Base-by-base conservation (phyloP, 2,329 filamentous ascomycete species). In the Ophiosphaerella korrae region DNA sequence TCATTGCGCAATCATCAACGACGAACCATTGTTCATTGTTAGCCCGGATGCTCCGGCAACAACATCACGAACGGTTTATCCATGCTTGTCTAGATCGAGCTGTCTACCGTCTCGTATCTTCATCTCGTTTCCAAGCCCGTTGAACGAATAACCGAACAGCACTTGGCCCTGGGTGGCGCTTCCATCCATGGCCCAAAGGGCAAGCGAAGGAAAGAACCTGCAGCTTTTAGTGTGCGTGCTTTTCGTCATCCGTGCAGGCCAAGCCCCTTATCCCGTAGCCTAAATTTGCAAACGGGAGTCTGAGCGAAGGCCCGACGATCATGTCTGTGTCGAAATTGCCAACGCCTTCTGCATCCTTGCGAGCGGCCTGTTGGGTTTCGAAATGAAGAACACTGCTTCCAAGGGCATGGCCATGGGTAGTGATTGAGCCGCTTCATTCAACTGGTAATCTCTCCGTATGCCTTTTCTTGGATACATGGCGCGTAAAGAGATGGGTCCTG, bases 201-300 rank as follows among this genome's bases (percentile, higher is more conserved):
- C 58, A 64, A 68, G 60, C 62, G 63, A 64, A 52, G 54, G 54
- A 57, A 58, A 62, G 58, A 57, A 64, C 56, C 55, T 68, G 68
- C 68, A 68, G 65, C 54, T 36, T 58, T 53, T 46, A 46, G 29
- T 36, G 29, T 36, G 36, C 37, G 44, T 46, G 36, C 60, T 65
- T 59, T 58, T 55, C 58, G 61, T 68, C 63, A 70, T 70, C 68
- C 67, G 66, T 70, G 66, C 70, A 61, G 55, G 57, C 62, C 62
- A 66, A 66, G 65, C 53, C 60, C 52, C 52, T 63, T 62, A 63
- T 68, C 67, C 70, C 65, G 64, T 49, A 65, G 70, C 56, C 63
- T 67, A 68, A 68, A 69, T 50, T 57, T 60, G 63, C 54, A 55
- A 61, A 58, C 67, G 67, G 68, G 64, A 70, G 62, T 67, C 68